Evolutionary conservation across 1,284 basidiomycete genomes (phyloP).

Genomic region (Schizophyllum amplum): DNA sequence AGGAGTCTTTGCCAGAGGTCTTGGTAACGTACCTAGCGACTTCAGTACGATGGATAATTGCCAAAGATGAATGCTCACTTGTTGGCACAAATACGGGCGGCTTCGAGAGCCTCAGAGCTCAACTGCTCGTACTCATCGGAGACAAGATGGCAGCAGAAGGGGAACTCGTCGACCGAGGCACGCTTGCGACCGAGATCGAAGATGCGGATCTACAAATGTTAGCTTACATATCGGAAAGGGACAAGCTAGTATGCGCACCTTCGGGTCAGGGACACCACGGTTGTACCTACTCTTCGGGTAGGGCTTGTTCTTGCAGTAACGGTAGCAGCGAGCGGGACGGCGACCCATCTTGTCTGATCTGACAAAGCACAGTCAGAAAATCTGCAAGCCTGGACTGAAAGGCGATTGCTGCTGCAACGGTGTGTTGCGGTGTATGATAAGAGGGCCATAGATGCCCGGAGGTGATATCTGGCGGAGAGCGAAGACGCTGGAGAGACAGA

Average conservation of each 20-base stretch:
- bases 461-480: too few relatives aligned
- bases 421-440: too few relatives aligned
- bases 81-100: conserved; percentile 98
- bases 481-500: neutral
- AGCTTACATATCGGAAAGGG: conserved; percentile 4
- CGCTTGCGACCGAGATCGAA: conserved; percentile 95
- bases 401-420: neutral
- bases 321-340: conserved; percentile 93
- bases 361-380: conserved; percentile 7
- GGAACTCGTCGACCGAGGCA: conserved; percentile 96
- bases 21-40: conserved; percentile 78
- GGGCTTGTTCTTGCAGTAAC: conserved; percentile 99
- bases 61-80: conserved; percentile 33
- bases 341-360: conserved; percentile 67
- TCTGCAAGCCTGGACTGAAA: neutral
- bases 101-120: conserved; percentile 94
- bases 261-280: conserved; percentile 95
- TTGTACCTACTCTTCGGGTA: conserved; percentile 94
- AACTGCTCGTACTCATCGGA: conserved; percentile 99
- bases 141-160: conserved; percentile 92
- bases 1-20: conserved; percentile 96
- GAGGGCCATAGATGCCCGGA: too few relatives aligned
- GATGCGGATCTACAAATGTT: conserved; percentile 65
- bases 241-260: conserved; percentile 38
- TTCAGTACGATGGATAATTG: neutral